Evolutionary conservation across 2,329 filamentous ascomycete genomes (phyloP).

Genomic region (Fusarium scirpi): DNA sequence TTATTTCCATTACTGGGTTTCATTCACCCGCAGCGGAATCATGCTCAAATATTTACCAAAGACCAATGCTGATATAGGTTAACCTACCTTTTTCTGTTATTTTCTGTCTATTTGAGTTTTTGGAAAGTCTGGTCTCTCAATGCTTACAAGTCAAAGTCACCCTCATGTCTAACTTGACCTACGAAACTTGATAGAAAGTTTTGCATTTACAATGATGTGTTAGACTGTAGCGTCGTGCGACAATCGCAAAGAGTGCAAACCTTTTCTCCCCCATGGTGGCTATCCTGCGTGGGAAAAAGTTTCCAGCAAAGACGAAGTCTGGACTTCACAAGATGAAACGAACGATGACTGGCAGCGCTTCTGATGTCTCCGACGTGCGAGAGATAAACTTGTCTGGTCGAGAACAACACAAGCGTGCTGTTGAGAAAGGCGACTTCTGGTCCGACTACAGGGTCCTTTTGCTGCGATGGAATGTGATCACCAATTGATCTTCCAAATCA

Average conservation of each 20-base stretch:
- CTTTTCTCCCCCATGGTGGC: not conserved
- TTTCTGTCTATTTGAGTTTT: no score
- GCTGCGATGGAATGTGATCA: not conserved
- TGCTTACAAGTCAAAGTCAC: no score
- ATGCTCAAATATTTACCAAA: not conserved
- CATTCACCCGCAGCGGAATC: not conserved
- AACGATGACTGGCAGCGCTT: no score
- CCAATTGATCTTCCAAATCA: not conserved
- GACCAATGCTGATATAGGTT: not conserved
- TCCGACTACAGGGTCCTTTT: not conserved
- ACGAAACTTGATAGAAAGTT: not conserved
- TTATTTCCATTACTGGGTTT: no score
- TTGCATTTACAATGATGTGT: no score
- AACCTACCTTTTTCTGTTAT: no score
- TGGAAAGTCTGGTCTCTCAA: no score
- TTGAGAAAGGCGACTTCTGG: not conserved
- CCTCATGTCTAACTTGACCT: not conserved
- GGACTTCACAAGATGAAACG: no score
- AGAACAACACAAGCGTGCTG: not conserved
- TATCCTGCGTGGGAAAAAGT: not conserved
- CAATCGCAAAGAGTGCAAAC: not conserved
- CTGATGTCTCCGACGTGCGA: no score
- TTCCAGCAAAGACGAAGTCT: accelerated
- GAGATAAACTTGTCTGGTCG: not conserved
- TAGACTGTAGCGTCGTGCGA: no score